Percentiles rank a stretch among this genome's conserved stretches.
phyloP scores from a whole-genome alignment of 2,329 filamentous ascomycete species.

The Ascochyta fabae region DNA sequence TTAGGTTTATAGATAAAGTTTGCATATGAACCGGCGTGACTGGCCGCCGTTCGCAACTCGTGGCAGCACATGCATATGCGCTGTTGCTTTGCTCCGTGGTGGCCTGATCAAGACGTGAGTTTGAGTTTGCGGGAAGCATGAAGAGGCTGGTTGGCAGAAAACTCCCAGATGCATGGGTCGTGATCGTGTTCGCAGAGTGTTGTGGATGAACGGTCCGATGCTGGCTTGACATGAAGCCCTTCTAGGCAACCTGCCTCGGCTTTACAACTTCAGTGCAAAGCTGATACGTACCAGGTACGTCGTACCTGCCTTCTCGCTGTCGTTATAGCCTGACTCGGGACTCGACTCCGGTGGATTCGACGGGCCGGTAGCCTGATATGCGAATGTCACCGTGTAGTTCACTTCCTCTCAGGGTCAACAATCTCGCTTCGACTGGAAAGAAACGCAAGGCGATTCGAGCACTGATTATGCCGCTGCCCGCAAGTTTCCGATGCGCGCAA shows the following conservation, averaged over 20 bases:
- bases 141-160: slow-evolving; percentile 10
- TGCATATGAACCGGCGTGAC: slow-evolving; percentile 5
- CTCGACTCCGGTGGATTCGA: background rate
- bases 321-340: background rate
- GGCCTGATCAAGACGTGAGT: slow-evolving; percentile 1
- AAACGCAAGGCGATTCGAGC: background rate
- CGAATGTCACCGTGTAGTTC: background rate
- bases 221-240: background rate
- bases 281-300: too few relatives aligned
- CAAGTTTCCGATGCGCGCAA: background rate
- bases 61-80: slow-evolving; percentile 4
- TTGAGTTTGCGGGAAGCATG: slow-evolving; percentile 1
- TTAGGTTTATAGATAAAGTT: slow-evolving; percentile 12
- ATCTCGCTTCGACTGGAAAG: background rate
- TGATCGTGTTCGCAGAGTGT: background rate
- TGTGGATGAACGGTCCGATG: slow-evolving; percentile 5
- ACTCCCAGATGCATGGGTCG: background rate
- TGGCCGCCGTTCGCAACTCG: slow-evolving; percentile 10
- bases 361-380: background rate
- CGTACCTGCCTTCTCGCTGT: background rate
- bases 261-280: too few relatives aligned
- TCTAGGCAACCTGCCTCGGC: background rate
- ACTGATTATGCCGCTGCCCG: background rate
- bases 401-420: background rate
- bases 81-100: background rate